Evolutionary conservation across 2,329 filamentous ascomycete species (phyloP), one percentile per base, ranked within the genome.

Genomic region (Gaeumannomyces tritici): DNA sequence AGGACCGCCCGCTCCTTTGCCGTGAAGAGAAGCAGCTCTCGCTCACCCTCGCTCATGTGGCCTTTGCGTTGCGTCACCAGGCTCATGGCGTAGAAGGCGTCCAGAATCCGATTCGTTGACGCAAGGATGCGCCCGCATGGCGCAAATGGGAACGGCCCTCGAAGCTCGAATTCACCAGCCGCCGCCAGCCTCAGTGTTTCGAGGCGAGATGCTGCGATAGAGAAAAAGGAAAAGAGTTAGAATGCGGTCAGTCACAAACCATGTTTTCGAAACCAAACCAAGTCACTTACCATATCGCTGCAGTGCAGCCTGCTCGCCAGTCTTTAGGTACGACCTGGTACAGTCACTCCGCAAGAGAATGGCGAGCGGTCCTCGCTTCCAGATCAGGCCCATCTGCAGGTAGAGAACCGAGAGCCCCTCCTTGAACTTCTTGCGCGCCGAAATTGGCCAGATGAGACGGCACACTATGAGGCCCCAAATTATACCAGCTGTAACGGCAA

Each of bases 51-150:
- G 3, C 87, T 91, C 1, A 91, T 83, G 51, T 83, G 83, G 13
- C 88, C 79, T 64, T 93, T 90, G 70, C 93, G 93, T 70, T 89
- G 83, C 51, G 96, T 92, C 65, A 97, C 88, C 13, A 97, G 85
- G 66, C 93, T 96, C 91, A 99, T 96, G 61, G 93, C 91, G 71
- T 98, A 93, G 73, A 99, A 97, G 51, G 91, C 89, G 74, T 97
- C 93, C 5, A 98, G 85, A 75, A 97, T 90, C 61, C 89, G 87
- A 65, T 89, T 88, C 1, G 93, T 96, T 12, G 88, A 88, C 27
- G 85, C 83, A 71, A 98, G 83, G 63, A 98, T 89, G 47, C 86
- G 84, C 5, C 83, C 84, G 71, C 90, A 93, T 21, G 85, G 82
- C 56, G 83, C 84, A 65, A 87, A 83, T 1, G 92, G 91, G 69